Percentiles rank a stretch among this genome's conserved stretches.
These are phyloP conservation scores for Ascochyta fabae DNA, from an alignment of 2,329 filamentous ascomycete genomes.

Conservation along the genomic window DNA sequence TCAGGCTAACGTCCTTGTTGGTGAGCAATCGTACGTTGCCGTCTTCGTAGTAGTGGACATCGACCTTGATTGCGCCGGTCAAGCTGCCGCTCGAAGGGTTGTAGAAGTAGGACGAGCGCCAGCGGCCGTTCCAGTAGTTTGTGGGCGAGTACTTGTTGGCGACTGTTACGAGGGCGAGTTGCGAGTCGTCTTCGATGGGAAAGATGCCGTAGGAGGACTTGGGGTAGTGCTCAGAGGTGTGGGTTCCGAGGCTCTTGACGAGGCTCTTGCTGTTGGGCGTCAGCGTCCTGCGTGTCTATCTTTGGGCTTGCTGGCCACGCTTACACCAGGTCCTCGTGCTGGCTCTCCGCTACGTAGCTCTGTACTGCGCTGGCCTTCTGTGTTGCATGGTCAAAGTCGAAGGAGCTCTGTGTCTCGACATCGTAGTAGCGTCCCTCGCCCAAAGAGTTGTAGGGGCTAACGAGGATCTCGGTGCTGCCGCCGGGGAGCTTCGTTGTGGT, in stretches of 20 bases:
- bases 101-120: constrained; percentile 87
- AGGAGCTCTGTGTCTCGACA: constrained; percentile 84
- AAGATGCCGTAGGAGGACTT: constrained; percentile 82
- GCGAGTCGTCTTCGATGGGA: constrained; percentile 75
- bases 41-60: constrained; percentile 99
- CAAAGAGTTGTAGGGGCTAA: constrained; percentile 85
- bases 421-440: constrained; percentile 88
- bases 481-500: constrained; percentile 87
- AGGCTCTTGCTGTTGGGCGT: constrained; percentile 72
- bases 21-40: constrained; percentile 94
- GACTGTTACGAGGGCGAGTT: constrained; percentile 82
- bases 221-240: constrained; percentile 88
- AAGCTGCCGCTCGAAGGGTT: constrained; percentile 70
- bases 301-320: constrained; percentile 37
- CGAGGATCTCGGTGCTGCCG: constrained; percentile 76
- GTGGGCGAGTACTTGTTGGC: constrained; percentile 97
- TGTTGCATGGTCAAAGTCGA: constrained; percentile 82
- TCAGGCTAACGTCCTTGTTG: constrained; percentile 73
- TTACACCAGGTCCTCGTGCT: constrained; percentile 81
- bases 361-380: constrained; percentile 86
- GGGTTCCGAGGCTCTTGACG: constrained; percentile 74
- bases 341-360: constrained; percentile 77
- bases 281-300: neutral
- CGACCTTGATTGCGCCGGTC: constrained; percentile 83
- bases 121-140: constrained; percentile 99